Evolutionary conservation across 108 stramenopile genomes (phyloP).

Genomic region (Mayamaea pseudoterrestris): DNA sequence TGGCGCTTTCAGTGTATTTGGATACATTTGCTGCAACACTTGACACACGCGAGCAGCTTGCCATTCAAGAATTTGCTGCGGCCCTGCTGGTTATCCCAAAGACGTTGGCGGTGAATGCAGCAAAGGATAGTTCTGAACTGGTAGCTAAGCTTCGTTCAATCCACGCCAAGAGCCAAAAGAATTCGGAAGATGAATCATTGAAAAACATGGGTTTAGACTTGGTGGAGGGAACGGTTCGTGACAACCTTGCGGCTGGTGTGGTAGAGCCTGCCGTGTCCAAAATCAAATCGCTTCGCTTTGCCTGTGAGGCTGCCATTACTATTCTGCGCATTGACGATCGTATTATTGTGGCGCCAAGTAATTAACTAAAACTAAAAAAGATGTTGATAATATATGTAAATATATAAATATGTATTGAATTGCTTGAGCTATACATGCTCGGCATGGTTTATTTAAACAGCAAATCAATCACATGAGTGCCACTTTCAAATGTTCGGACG

Average conservation of each 20-base stretch:
- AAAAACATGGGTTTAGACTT: constrained; percentile 89
- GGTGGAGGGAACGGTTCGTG: constrained; percentile 70
- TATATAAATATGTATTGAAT: too few species aligned
- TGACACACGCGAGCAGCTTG: constrained; percentile 94
- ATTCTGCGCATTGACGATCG: constrained; percentile 97
- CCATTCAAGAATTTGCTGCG: constrained; percentile 96
- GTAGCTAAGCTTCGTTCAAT: constrained; percentile 87
- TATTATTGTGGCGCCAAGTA: constrained; percentile 30
- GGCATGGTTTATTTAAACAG: too few species aligned
- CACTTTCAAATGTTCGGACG: too few species aligned
- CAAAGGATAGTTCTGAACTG: constrained; percentile 97
- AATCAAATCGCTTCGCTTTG: constrained; percentile 97
- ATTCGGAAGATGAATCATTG: constrained; percentile 23
- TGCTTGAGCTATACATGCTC: too few species aligned
- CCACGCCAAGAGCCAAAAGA: constrained; percentile 62
- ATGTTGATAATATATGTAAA: too few species aligned
- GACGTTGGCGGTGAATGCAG: constrained; percentile 96
- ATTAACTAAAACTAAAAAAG: background rate
- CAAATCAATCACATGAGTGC: too few species aligned
- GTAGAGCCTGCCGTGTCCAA: constrained; percentile 99
- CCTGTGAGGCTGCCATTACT: constrained; percentile 98
- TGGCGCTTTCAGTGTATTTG: constrained; percentile 88
- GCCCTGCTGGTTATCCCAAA: constrained; percentile 98
- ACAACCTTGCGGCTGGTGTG: constrained; percentile 93
- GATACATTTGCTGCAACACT: constrained; percentile 90